Conservation (phyloP, 2,329 filamentous ascomycete genomes). For the Fusarium papillatum region DNA sequence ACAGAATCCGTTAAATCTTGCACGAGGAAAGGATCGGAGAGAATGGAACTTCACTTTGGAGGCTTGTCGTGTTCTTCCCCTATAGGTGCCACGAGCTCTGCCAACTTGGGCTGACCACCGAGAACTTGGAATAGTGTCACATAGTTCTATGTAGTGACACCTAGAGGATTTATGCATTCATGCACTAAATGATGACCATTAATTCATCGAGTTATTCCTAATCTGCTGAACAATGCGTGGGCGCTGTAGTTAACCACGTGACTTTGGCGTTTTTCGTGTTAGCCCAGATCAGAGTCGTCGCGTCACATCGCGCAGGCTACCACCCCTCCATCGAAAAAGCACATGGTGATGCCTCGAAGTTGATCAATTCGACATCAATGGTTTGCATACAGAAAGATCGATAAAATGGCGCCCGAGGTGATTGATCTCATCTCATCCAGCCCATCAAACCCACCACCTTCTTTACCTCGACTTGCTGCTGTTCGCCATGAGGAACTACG, state of each 20-base stretch:
- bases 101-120: neutral
- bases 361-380: constrained; percentile 11
- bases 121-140: neutral
- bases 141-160: neutral
- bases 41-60: neutral
- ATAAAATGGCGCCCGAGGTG: constrained; percentile 48
- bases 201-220: neutral
- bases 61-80: neutral
- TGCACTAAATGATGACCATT: neutral
- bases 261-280: constrained; percentile 45
- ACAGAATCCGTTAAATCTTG: neutral
- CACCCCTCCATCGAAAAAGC: constrained; percentile 16
- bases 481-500: neutral
- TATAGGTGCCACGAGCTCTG: neutral
- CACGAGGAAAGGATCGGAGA: neutral
- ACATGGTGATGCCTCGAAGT: neutral
- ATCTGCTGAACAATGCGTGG: neutral
- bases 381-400: neutral
- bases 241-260: constrained; percentile 28
- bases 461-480: constrained; percentile 7
- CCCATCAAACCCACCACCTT: constrained; percentile 33
- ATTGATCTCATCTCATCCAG: constrained; percentile 56
- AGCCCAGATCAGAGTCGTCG: constrained; percentile 8
- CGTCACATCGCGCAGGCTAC: constrained; percentile 34
- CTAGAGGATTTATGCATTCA: neutral